These are phyloP conservation scores for Linnemannia elongata DNA, from an alignment of 192 early-diverging fungal genomes.

Conservation along the genomic window DNA sequence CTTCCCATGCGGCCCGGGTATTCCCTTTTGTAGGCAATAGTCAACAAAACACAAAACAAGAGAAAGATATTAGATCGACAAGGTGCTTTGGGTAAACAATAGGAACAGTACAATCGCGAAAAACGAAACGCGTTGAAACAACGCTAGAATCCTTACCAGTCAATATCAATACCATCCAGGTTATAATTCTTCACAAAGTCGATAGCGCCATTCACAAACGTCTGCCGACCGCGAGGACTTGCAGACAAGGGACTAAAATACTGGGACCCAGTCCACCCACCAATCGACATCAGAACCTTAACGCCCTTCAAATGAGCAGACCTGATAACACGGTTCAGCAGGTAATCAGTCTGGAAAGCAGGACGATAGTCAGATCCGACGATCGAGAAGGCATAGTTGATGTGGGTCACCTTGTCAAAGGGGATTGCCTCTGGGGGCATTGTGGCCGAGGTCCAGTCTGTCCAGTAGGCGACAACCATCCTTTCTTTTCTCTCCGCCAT, in stretches of 20 bases:
- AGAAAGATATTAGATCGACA: neutral
- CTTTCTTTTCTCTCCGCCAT: neutral
- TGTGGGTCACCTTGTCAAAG: conserved; percentile 72
- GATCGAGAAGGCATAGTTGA: conserved; percentile 68
- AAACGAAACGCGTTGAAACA: conserved; percentile 2
- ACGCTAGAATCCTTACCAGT: conserved; percentile 52
- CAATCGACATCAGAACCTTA: conserved; percentile 74
- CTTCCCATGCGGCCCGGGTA: conserved; percentile 77
- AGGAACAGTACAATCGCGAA: neutral
- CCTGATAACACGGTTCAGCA: conserved; percentile 53
- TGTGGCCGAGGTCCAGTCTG: conserved; percentile 37
- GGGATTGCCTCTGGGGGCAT: conserved; percentile 49
- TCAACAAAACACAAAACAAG: neutral
- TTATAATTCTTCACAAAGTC: conserved; percentile 63
- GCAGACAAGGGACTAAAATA: conserved; percentile 69
- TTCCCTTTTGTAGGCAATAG: conserved; percentile 57
- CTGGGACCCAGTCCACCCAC: conserved; percentile 79
- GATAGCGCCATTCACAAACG: conserved; percentile 66
- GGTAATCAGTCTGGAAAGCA: conserved; percentile 36
- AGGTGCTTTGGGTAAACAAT: neutral
- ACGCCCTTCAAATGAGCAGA: conserved; percentile 59
- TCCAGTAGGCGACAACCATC: conserved; percentile 53
- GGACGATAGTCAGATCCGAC: conserved; percentile 32
- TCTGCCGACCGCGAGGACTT: conserved; percentile 50
- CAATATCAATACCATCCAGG: conserved; percentile 83